Percentiles rank a stretch among this genome's conserved stretches.
These are phyloP conservation scores for Cucumis cinereus DNA, from an alignment of 306 rosid genomes.

Conservation along the genomic window DNA sequence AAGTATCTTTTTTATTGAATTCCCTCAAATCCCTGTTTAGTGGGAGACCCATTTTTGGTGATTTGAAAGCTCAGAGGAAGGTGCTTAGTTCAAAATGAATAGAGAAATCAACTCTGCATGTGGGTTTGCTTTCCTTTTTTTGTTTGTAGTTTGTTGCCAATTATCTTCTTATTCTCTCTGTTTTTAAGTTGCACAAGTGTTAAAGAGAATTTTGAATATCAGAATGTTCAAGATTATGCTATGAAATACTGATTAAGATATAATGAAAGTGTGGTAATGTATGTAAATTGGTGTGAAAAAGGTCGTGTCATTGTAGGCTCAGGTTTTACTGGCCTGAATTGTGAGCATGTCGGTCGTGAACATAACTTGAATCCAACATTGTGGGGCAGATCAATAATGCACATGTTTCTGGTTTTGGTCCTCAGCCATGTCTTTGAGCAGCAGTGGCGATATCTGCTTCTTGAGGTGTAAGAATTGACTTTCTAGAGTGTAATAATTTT, in stretches of 20 bases:
- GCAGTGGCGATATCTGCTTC: conserved; percentile 14
- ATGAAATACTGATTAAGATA: not conserved
- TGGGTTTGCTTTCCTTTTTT: conserved; percentile 22
- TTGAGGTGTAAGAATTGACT: conserved; percentile 28
- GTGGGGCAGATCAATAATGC: conserved; percentile 26
- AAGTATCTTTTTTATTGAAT: conserved; percentile 17
- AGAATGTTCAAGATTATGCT: not conserved
- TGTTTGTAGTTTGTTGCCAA: conserved; percentile 4
- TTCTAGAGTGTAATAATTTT: conserved; percentile 10
- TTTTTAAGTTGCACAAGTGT: not conserved
- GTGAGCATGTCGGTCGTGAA: conserved; percentile 29
- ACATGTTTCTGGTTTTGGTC: conserved; percentile 16
- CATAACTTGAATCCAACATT: conserved; percentile 17
- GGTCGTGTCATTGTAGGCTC: conserved; percentile 29
- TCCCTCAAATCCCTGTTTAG: not conserved
- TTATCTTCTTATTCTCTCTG: not conserved
- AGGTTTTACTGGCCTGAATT: conserved; percentile 13
- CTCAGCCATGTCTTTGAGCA: not conserved
- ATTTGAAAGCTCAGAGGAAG: conserved; percentile 35
- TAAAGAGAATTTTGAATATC: not conserved
- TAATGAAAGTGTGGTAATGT: conserved; percentile 16
- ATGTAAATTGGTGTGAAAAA: conserved; percentile 17
- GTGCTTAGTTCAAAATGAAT: not conserved
- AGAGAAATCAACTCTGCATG: conserved; percentile 8
- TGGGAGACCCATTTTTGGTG: conserved; percentile 11